Percentiles rank a stretch among this genome's conserved stretches.
These are phyloP conservation scores for Penicillium sclerotiorum DNA, from an alignment of 2,329 filamentous ascomycete species.

Conservation along the genomic window DNA sequence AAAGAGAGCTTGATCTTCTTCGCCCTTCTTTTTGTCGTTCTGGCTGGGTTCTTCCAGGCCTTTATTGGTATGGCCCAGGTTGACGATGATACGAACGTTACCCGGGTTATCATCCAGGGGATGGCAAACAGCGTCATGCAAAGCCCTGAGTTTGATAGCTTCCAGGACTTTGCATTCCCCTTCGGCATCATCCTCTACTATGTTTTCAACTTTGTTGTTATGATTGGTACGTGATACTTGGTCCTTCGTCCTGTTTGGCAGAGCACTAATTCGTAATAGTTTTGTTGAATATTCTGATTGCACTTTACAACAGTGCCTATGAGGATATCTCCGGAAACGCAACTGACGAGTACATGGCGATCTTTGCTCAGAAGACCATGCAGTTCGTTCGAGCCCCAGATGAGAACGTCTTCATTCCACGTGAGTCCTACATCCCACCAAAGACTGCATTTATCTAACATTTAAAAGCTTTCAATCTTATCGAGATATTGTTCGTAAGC, in stretches of 20 bases:
- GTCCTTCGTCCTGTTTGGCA: neutral
- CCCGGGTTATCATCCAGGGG: constrained; percentile 51
- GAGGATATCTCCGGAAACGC: constrained; percentile 92
- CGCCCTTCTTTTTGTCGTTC: constrained; percentile 79
- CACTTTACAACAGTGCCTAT: constrained; percentile 94
- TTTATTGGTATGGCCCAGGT: constrained; percentile 90
- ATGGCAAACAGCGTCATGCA: constrained; percentile 90
- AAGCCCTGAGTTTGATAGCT: constrained; percentile 84
- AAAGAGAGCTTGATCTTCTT: constrained; percentile 96
- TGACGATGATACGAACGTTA: constrained; percentile 65
- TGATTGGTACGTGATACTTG: constrained; percentile 61
- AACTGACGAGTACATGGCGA: constrained; percentile 90
- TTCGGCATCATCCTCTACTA: constrained; percentile 97
- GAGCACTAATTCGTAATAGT: constrained; percentile 47
- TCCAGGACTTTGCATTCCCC: constrained; percentile 86
- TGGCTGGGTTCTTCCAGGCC: constrained; percentile 80
- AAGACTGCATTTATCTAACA: neutral
- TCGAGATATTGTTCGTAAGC: constrained; percentile 80
- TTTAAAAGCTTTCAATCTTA: constrained; percentile 72
- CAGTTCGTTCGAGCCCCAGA: constrained; percentile 96
- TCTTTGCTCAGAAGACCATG: constrained; percentile 93
- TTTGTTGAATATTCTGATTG: constrained; percentile 93
- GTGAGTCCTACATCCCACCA: constrained; percentile 31
- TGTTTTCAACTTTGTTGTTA: constrained; percentile 95
- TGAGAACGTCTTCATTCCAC: constrained; percentile 96